phyloP scores from a whole-genome alignment of 2,329 filamentous ascomycete genomes.

The Cercospora sp. region DNA sequence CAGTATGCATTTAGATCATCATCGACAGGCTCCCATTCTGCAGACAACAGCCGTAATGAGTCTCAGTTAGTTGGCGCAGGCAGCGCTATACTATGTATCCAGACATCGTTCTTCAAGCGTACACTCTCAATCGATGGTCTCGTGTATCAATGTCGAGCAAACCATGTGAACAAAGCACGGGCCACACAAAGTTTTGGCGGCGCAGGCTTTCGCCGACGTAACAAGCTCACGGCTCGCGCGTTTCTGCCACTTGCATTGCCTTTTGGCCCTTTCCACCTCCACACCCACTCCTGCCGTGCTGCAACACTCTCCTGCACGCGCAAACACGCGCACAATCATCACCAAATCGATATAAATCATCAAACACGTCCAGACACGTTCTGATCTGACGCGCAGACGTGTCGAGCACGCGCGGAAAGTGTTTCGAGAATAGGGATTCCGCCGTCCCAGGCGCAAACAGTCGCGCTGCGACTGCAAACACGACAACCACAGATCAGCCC shows the following conservation, averaged over 20 bases:
- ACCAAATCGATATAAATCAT: slow-evolving; percentile 5
- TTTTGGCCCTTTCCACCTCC: slow-evolving; percentile 1
- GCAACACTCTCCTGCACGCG: slow-evolving; percentile 9
- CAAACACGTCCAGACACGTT: slow-evolving; percentile 7
- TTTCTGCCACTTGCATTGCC: slow-evolving; percentile 3
- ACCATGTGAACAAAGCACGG: background rate
- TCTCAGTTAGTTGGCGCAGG: background rate
- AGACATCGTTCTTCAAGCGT: background rate
- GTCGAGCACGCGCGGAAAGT: slow-evolving; percentile 17
- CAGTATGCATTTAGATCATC: slow-evolving; percentile 8
- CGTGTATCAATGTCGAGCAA: background rate
- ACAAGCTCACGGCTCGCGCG: slow-evolving; percentile 1
- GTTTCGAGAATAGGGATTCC: slow-evolving; percentile 5
- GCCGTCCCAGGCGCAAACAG: slow-evolving; percentile 19
- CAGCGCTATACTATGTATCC: background rate
- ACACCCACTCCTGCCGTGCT: background rate
- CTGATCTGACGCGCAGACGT: slow-evolving; percentile 3
- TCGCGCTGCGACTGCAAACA: slow-evolving; percentile 12
- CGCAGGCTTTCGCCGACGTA: background rate
- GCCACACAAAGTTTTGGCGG: background rate
- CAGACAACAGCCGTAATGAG: background rate
- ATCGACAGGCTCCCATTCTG: background rate
- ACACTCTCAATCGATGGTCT: background rate
- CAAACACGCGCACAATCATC: slow-evolving; percentile 15
- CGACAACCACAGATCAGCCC: background rate